Conservation (phyloP, 2,329 filamentous ascomycete genomes). For the Beauveria australis region DNA sequence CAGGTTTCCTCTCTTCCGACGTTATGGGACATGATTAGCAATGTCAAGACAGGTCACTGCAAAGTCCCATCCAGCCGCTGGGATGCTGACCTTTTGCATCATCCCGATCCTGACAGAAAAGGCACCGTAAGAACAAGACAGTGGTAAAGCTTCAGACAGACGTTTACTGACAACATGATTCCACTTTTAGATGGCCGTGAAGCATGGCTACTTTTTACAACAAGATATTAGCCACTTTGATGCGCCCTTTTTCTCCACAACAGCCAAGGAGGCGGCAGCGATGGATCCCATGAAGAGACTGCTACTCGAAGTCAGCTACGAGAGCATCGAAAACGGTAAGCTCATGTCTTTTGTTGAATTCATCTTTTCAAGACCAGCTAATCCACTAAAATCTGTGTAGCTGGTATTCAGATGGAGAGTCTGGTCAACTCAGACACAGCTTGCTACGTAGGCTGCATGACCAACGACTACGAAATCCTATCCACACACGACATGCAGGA, state of each 20-base stretch:
- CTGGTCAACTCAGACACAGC: constrained; percentile 12
- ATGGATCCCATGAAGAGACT: constrained; percentile 24
- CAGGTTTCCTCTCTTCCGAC: constrained; percentile 1
- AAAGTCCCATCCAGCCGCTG: background rate
- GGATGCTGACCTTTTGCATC: constrained; percentile 2
- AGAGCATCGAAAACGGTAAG: constrained; percentile 21
- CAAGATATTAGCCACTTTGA: constrained; percentile 19
- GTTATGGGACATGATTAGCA: constrained; percentile 7
- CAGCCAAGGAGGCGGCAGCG: constrained; percentile 16
- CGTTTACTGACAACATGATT: background rate
- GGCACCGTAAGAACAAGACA: background rate
- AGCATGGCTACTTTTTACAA: constrained; percentile 18
- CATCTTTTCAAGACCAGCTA: background rate
- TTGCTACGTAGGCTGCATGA: constrained; percentile 21
- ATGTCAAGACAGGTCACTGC: constrained; percentile 2
- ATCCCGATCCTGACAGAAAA: constrained; percentile 7
- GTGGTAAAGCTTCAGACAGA: background rate
- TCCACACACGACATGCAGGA: constrained; percentile 11
- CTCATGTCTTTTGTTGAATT: constrained; percentile 16
- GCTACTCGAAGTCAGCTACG: constrained; percentile 20
- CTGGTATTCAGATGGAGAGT: constrained; percentile 13
- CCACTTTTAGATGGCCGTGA: background rate
- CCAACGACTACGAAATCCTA: constrained; percentile 17
- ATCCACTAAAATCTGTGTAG: constrained; percentile 2
- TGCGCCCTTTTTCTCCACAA: constrained; percentile 18